Percentiles rank a stretch among this genome's conserved stretches.
phyloP scores from a whole-genome alignment of 306 rosid species.

The Trifolium pratense region DNA sequence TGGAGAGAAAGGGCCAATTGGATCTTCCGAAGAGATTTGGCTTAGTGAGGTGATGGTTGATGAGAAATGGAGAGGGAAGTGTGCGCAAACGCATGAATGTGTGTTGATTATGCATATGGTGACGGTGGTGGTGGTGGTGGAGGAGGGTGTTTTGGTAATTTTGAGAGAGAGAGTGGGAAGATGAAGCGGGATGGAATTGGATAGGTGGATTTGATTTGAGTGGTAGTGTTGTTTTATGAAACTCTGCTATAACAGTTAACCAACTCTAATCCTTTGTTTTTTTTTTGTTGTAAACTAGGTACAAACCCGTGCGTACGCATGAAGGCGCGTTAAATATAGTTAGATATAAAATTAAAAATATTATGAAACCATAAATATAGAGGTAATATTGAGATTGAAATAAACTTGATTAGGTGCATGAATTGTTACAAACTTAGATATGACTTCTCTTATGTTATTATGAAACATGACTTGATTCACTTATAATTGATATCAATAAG shows the following conservation, averaged over 20 bases:
- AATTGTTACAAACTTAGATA: too few relatives aligned
- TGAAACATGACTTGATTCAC: too few relatives aligned
- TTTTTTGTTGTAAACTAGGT: too few relatives aligned
- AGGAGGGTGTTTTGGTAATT: slow-evolving; percentile 36
- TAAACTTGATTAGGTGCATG: too few relatives aligned
- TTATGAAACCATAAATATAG: too few relatives aligned
- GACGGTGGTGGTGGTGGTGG: neutral
- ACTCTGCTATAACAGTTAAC: neutral
- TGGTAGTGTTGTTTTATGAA: neutral
- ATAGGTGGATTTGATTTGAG: slow-evolving; percentile 42
- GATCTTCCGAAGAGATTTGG: slow-evolving; percentile 19
- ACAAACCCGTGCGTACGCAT: too few relatives aligned
- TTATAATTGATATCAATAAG: too few relatives aligned
- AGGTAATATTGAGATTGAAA: too few relatives aligned
- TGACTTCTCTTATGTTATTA: too few relatives aligned
- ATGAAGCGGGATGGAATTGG: slow-evolving; percentile 23
- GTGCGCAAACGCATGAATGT: slow-evolving; percentile 12
- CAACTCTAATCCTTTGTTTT: too few relatives aligned
- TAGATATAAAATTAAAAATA: too few relatives aligned
- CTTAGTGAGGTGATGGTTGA: slow-evolving; percentile 12
- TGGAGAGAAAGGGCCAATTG: slow-evolving; percentile 27
- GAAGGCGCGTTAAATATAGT: too few relatives aligned
- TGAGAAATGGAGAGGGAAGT: slow-evolving; percentile 42
- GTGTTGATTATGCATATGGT: slow-evolving; percentile 43
- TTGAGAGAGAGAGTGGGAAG: neutral